Conservation (phyloP, 176 grass and related monocot genomes). For the Saccharum officinarum region DNA sequence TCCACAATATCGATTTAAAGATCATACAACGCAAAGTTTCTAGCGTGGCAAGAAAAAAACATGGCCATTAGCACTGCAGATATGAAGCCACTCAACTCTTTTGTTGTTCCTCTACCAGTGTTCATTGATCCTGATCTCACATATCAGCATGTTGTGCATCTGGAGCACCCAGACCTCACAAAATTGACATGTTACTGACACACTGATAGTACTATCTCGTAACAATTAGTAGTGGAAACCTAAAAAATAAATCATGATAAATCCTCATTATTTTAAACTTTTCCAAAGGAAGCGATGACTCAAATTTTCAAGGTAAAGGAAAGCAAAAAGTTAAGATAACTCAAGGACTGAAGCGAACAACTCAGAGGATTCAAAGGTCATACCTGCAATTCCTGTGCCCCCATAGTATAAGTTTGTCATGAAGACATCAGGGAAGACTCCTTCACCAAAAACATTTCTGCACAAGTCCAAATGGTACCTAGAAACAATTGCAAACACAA, state of each 20-base stretch:
- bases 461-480: constrained; percentile 98
- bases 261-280: neutral
- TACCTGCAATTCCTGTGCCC: constrained; percentile 85
- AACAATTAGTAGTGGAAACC: neutral
- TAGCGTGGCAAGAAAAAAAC: neutral
- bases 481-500: constrained; percentile 27
- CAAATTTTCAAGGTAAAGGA: constrained; percentile 19
- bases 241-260: constrained; percentile 7
- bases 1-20: neutral
- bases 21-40: neutral
- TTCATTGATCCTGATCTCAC: constrained; percentile 6
- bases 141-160: constrained; percentile 7
- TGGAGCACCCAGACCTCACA: constrained; percentile 8
- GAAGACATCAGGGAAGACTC: constrained; percentile 86
- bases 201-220: neutral
- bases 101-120: neutral
- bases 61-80: neutral
- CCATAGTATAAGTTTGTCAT: constrained; percentile 97
- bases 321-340: neutral
- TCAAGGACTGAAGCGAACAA: neutral
- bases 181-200: constrained; percentile 10
- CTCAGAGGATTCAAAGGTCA: constrained; percentile 13
- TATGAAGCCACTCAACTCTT: neutral
- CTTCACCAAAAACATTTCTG: constrained; percentile 90
- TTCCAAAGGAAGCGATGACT: neutral